phyloP scores from a whole-genome alignment of 768 basidiomycete species.

The Tylopilus sp. region DNA sequence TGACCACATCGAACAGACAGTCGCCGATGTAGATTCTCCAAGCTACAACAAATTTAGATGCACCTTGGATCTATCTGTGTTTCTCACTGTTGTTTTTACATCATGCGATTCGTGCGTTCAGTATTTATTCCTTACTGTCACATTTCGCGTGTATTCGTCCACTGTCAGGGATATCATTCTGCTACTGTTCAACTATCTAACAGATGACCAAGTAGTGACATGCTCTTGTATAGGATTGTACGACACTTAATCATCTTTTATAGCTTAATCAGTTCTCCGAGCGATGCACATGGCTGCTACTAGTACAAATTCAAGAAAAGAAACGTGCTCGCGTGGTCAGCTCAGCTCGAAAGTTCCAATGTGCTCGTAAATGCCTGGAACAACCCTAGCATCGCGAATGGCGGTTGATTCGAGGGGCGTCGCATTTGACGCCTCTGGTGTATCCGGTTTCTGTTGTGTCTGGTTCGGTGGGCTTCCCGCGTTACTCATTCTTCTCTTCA shows the following conservation, averaged over 20 bases:
- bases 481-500: conserved; percentile 14
- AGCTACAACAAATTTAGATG: conserved; percentile 29
- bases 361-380: conserved; percentile 51
- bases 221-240: conserved; percentile 15
- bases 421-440: background rate
- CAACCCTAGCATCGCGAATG: conserved; percentile 57
- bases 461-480: background rate
- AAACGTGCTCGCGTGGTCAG: background rate
- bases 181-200: background rate
- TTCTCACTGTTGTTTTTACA: background rate
- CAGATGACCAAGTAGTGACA: background rate
- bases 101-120: background rate
- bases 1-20: conserved; percentile 33
- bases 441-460: conserved; percentile 14
- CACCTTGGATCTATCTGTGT: too few relatives aligned
- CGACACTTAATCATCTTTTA: conserved; percentile 8
- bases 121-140: conserved; percentile 1
- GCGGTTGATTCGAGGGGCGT: conserved; percentile 16
- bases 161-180: conserved; percentile 3
- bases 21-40: conserved; percentile 23
- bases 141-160: background rate
- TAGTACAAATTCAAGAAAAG: background rate
- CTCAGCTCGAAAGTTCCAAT: conserved; percentile 40
- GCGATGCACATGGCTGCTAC: background rate
- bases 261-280: conserved; percentile 9